Evolutionary conservation across 306 rosid species (phyloP).

Genomic region (Glycyrrhiza uralensis): DNA sequence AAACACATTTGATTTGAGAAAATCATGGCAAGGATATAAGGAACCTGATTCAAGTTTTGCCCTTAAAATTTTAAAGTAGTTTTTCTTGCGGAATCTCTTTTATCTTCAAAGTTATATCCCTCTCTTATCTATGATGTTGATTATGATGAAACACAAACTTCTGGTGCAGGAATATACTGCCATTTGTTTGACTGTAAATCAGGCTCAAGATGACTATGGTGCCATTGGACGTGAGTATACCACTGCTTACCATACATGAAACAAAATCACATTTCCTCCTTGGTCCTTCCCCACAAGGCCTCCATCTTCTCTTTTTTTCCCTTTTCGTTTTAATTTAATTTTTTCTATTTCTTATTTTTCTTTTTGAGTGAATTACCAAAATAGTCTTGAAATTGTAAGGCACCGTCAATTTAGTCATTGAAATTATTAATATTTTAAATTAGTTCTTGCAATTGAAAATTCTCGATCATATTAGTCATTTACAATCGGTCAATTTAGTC

Average conservation of each 20-base stretch:
- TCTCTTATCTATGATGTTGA: too few relatives aligned
- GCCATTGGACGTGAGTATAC: slow-evolving; percentile 67
- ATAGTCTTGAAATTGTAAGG: too few relatives aligned
- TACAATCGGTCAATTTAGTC: too few relatives aligned
- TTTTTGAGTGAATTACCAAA: too few relatives aligned
- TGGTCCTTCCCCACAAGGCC: too few relatives aligned
- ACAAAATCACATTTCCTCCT: neutral
- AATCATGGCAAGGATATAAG: neutral
- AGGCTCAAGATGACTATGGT: slow-evolving; percentile 23
- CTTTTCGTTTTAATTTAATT: neutral
- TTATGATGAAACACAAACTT: slow-evolving; percentile 23
- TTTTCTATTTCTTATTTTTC: neutral
- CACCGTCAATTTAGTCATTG: too few relatives aligned
- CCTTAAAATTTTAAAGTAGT: neutral
- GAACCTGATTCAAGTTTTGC: neutral
- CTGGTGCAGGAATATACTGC: slow-evolving; percentile 43
- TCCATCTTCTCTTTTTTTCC: neutral
- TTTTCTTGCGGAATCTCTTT: neutral
- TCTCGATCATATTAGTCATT: too few relatives aligned
- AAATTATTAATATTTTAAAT: too few relatives aligned
- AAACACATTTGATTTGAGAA: neutral
- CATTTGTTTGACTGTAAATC: slow-evolving; percentile 42
- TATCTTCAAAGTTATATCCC: neutral
- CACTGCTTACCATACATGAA: neutral
- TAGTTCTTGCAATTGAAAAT: too few relatives aligned